Evolutionary conservation across 345 rosid genomes (phyloP), one percentile per base, ranked within the genome.

Genomic region (Eucalyptus camaldulensis): DNA sequence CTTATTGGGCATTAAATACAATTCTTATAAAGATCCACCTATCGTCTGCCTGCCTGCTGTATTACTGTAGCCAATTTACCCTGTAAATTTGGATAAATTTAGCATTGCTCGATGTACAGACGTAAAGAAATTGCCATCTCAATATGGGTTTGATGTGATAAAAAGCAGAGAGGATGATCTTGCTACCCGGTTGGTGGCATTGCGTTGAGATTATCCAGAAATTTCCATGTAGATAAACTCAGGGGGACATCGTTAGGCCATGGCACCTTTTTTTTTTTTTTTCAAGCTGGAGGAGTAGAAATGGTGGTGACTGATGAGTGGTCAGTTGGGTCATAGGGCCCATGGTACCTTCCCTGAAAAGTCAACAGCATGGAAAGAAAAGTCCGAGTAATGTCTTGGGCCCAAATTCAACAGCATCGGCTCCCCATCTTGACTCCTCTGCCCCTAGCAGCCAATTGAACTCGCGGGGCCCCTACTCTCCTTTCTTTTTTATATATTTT

Each of bases 401-500:
- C 24, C 85, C 47, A 22, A 76, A 76, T 76, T 76, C 85, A 11
- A 40, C 85, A 2, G 85, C 85, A 21, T 37, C 47, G 13, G 8
- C 29, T 40, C 25, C 85, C 44, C 29, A 76, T 40, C 85, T 76
- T 76, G 85, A 76, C 85, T 40, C 85, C 85, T 76, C 47, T 10
- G 15, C 27, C 85, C 5, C 85, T 6, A 8, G 47, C 47, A 11
- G 43, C 47, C 85, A 76, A 40, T 76, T 76, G 47, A 22, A 76
- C 47, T 21, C 85, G 1, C 47, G 14, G 83, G 81, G 15, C 10
- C 27, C 83, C 27, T 21, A 5, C 27, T 12, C 47, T 76, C 13
- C 29, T 76, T 22, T 7, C 4, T 3, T 9, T 19, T 60, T 0
- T 5, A 60, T 12, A 22, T 27, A 1, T 25, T 60, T 33, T 3